Evolutionary conservation across 768 basidiomycete genomes (phyloP), one percentile per base, ranked within the genome.

Genomic region (Russula virescens): DNA sequence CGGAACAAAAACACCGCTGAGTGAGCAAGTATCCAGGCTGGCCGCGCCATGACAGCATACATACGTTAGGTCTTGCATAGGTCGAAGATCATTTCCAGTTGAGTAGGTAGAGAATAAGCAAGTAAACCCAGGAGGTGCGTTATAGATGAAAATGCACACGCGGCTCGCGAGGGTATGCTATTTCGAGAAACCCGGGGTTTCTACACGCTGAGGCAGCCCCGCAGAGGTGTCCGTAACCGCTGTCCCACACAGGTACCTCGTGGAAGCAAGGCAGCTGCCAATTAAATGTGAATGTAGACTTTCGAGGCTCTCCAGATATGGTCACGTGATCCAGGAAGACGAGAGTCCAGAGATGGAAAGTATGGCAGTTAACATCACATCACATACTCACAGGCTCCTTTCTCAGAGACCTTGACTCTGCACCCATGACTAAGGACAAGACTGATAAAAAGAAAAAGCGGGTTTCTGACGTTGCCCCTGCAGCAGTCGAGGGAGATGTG

Each of bases 391-490:
- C 6, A 38, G 31, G 31, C 31, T 4, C 31, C 31, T 11, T 11
- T 38, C 38, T 38, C 13, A 38, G 38, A n/a, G 38, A 55, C 10
- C 26, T 53, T 11, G 19, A 42, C 42, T 34, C 23, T 26, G 19
- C 3, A 58, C 18, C 25, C 46, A 77, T 90, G 89, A 75, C 79
- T 61, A 89, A 85, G 76, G 87, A 88, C 75, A 91, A 85, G 76
- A 81, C 81, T 55, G 87, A 86, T 69, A 89, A 88, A 74, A 88
- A 86, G 71, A 83, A 85, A 50, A 89, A 86, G 75, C 43, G 25
- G 8, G 40, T 4, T 3, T 57, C 64, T 1, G 73, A 70, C 47
- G 62, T 61, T 28, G 69, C 65, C 21, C 68, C 68, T 53, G 69
- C 63, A 45, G 69, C 65, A 0, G 76, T 76, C 38, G 86, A 84